Evolutionary conservation across 2,329 filamentous ascomycete genomes (phyloP), one percentile per base, ranked within the genome.

Genomic region (Cytospora mali): DNA sequence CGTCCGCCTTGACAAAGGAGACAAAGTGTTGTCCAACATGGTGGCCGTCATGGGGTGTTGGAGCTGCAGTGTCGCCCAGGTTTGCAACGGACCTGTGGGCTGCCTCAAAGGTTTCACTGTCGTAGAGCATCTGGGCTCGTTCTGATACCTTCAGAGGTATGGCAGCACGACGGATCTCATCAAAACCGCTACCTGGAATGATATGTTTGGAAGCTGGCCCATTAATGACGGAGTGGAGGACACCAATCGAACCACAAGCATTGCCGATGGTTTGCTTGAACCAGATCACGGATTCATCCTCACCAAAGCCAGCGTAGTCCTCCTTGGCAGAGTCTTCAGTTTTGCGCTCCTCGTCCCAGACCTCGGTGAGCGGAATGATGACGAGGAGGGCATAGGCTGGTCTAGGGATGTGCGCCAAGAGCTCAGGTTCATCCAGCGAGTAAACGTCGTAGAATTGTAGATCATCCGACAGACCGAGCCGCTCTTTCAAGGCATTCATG

Each of bases 191-290:
- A 18, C 75, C 79, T 6, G 79, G 74, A 13, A 75, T 68, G 59
- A 94, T 81, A 64, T 83, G 80, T 2, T 75, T 72, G 21, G 82
- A 77, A 0, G 87, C 83, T 4, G 80, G 79, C 1, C 91, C 90
- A 72, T 95, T 96, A 55, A 84, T 84, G 0, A 90, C 82, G 18
- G 84, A 85, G 73, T 96, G 92, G 10, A 96, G 74, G 6, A 95
- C 79, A 0, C 87, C 92, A 70, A 93, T 92, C 25, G 93, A 82
- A 0, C 92, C 92, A 72, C 91, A 96, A 0, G 91, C 90, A 72
- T 95, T 89, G 62, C 87, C 84, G 69, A 96, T 95, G 0, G 90
- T 95, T 75, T 96, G 92, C 71, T 88, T 88, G 77, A 92, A 95
- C 91, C 91, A 96, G 21, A 91, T 78, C 0, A 93, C 86, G 7